Evolutionary conservation across 257 asterid species (phyloP), one percentile per base, ranked within the genome.

Genomic region (Scutellaria minor): DNA sequence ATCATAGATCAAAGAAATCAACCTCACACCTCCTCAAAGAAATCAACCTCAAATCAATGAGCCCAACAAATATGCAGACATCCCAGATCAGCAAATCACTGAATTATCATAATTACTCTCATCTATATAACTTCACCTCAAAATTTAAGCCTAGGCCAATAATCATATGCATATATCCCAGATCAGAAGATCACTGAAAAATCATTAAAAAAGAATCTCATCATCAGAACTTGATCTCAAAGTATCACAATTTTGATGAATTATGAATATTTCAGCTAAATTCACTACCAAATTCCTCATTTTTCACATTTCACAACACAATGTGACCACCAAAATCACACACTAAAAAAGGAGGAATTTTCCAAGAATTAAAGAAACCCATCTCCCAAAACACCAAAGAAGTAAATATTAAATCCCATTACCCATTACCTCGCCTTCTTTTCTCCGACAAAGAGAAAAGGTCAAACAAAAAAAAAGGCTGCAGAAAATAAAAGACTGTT

Each of bases 401-500:
- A 56, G 20, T 9, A 35, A 31, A 64, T n/a, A n/a, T 11, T 51
- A 48, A 41, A 59, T 9, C 37, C 27, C 64, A 53, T 66, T 20
- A 61, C 76, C 64, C 72, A 12, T 59, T 41, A 76, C 13, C 69
- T 61, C 41, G 75, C 69, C 68, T 62, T 77, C 76, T 53, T 65
- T 68, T 79, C 51, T 56, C 56, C 27, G 27, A 60, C 77, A 83
- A 75, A 71, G 63, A 45, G 48, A 64, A 78, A 62, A 41, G 46
- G 73, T 46, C 50, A 57, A 63, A 58, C 37, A n/a, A 63, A 63
- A 7, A 7, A 52, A 81, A 75, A 59, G 68, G 54, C 71, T 55
- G 65, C 56, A 57, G 54, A 48, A 27, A 6, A 48, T 55, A 12
- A 50, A 88, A 78, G 75, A 74, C 18, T 27, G 56, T 76, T 81